Conservation (phyloP, 2,329 filamentous ascomycete genomes). For the Chaetomium globosum region DNA sequence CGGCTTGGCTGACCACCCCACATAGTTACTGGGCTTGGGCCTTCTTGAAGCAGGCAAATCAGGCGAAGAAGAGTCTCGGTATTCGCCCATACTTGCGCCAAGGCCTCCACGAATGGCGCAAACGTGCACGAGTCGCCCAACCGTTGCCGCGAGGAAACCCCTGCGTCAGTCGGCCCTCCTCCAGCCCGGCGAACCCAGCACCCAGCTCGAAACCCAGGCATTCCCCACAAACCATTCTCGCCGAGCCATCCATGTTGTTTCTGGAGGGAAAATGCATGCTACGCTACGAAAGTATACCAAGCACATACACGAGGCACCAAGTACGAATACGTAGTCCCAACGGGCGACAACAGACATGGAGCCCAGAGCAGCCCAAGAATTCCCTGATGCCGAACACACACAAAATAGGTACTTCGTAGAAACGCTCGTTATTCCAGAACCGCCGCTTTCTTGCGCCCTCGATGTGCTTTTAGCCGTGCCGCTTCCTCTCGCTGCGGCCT, state of each 20-base stretch:
- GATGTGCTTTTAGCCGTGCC: constrained; percentile 28
- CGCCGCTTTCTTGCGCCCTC: neutral
- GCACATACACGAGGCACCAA: too few species aligned
- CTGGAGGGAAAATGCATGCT: neutral
- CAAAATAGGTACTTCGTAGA: neutral
- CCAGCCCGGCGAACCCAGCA: neutral
- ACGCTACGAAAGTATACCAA: too few species aligned
- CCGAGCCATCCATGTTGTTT: neutral
- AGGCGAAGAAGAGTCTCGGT: constrained; percentile 2
- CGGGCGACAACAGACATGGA: neutral
- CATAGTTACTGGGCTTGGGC: neutral
- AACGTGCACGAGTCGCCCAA: constrained; percentile 15
- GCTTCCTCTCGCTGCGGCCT: constrained; percentile 13
- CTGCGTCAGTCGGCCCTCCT: neutral
- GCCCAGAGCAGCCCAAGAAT: neutral
- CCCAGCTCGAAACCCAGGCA: neutral
- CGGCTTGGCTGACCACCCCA: constrained; percentile 9
- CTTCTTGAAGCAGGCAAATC: constrained; percentile 19
- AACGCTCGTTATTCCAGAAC: neutral
- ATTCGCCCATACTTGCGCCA: constrained; percentile 10
- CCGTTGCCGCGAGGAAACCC: constrained; percentile 3
- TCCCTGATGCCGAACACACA: neutral
- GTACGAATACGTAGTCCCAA: too few species aligned
- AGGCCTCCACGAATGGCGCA: constrained; percentile 14
- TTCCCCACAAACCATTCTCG: neutral